A percentile compares a stretch with the other conserved stretches of the same genome.
These are phyloP conservation scores for Podosphaera aphanis DNA, from an alignment of 2,329 filamentous ascomycete genomes.

Conservation along the genomic window DNA sequence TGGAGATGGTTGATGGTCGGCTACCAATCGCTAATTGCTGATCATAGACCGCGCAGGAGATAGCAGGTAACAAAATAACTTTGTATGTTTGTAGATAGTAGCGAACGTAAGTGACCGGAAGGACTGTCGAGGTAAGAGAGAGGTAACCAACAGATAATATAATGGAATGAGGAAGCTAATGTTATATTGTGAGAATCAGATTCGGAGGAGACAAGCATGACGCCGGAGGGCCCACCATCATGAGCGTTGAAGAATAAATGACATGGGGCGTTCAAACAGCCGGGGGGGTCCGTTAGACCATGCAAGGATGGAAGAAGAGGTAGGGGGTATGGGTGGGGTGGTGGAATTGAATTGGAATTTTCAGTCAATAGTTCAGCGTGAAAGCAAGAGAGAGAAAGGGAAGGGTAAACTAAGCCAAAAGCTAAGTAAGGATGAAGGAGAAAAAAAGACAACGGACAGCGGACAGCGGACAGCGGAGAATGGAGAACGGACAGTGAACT, in stretches of 20 bases:
- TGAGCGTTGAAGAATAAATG: constrained; percentile 4
- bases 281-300: not conserved
- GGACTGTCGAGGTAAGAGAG: not conserved
- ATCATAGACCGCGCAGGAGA: not conserved
- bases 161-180: constrained; percentile 8
- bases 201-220: constrained; percentile 5
- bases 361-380: not conserved
- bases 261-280: constrained; percentile 5
- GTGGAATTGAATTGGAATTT: not conserved
- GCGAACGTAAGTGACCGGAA: constrained; percentile 7
- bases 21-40: not conserved
- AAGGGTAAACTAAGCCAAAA: not conserved
- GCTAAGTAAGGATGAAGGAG: not conserved
- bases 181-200: constrained; percentile 9
- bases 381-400: not conserved
- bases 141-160: constrained; percentile 1
- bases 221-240: constrained; percentile 8
- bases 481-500: not conserved
- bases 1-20: not conserved
- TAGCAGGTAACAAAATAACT: not conserved
- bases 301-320: not conserved
- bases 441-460: not conserved
- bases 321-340: not conserved
- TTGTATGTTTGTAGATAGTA: constrained; percentile 4
- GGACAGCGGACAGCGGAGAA: not conserved